phyloP scores from a whole-genome alignment of 2,329 filamentous ascomycete genomes.

The Fonsecaea multimorphosa region DNA sequence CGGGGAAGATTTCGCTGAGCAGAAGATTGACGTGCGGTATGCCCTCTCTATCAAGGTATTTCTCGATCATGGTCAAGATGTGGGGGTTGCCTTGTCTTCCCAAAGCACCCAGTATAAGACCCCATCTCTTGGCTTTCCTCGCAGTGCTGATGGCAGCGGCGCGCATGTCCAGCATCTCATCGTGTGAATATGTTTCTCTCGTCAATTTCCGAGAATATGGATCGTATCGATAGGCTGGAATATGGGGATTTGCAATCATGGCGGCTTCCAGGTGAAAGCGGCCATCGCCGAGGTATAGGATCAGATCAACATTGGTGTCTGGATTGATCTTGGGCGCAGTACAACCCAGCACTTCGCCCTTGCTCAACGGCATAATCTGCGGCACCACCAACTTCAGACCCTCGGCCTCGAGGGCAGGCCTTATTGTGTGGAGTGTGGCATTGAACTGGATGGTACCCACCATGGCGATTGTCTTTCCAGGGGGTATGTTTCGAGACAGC shows the following conservation, averaged over 20 bases:
- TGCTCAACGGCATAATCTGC: slow-evolving; percentile 89
- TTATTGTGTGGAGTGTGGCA: slow-evolving; percentile 87
- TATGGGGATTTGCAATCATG: slow-evolving; percentile 95
- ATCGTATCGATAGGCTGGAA: slow-evolving; percentile 95
- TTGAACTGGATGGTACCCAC: slow-evolving; percentile 99
- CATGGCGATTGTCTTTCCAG: slow-evolving; percentile 85
- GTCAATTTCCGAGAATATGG: slow-evolving; percentile 93
- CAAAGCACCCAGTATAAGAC: slow-evolving; percentile 88
- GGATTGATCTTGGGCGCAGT: slow-evolving; percentile 77
- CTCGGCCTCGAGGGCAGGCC: slow-evolving; percentile 75
- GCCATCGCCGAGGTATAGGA: slow-evolving; percentile 89
- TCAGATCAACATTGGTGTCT: slow-evolving; percentile 69
- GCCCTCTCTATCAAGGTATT: slow-evolving; percentile 70
- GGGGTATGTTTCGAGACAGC: slow-evolving; percentile 82
- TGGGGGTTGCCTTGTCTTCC: slow-evolving; percentile 95
- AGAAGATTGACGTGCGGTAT: slow-evolving; percentile 85
- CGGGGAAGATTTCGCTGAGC: slow-evolving; percentile 94
- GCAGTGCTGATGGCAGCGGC: slow-evolving; percentile 77
- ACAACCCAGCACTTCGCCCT: slow-evolving; percentile 96
- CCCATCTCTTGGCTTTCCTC: slow-evolving; percentile 83
- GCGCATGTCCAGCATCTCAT: slow-evolving; percentile 84
- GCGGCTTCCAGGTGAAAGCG: slow-evolving; percentile 96
- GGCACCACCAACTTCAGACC: slow-evolving; percentile 87
- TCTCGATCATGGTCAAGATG: slow-evolving; percentile 85
- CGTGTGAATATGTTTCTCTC: slow-evolving; percentile 87